A percentile compares a stretch with the other conserved stretches of the same genome.
Conservation (phyloP, 148 eudicot species). For the Talinum fruticosum region DNA sequence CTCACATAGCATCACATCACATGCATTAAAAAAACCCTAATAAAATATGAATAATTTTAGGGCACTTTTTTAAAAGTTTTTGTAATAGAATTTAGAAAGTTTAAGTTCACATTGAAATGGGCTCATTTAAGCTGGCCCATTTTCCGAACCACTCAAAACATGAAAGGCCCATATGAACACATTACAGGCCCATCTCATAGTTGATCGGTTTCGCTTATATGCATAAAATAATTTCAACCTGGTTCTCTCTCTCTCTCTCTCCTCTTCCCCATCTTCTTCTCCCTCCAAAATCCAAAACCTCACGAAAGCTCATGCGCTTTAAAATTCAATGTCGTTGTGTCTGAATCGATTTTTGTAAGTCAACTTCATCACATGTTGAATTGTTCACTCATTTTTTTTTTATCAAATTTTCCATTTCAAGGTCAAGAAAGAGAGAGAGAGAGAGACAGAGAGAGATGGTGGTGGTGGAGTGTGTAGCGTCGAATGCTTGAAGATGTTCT, state of each 20-base stretch:
- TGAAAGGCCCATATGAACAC: too few relatives aligned
- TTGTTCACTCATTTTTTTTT: not conserved
- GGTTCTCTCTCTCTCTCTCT: not conserved
- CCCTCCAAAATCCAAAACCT: not conserved
- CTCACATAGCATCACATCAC: too few relatives aligned
- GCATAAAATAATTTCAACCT: not conserved
- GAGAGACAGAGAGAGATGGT: not conserved
- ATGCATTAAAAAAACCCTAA: too few relatives aligned
- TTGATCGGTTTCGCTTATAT: too few relatives aligned
- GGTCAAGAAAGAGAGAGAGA: too few relatives aligned
- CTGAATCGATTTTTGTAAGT: not conserved
- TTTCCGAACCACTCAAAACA: too few relatives aligned
- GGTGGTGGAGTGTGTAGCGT: not conserved
- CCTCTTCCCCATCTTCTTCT: not conserved
- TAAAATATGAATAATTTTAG: too few relatives aligned
- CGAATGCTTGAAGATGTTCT: not conserved
- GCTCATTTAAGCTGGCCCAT: not conserved
- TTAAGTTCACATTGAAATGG: not conserved
- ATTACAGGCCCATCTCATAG: too few relatives aligned
- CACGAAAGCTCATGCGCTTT: not conserved
- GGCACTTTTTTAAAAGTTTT: too few relatives aligned
- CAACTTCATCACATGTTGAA: not conserved
- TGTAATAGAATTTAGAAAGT: too few relatives aligned
- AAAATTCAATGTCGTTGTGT: not conserved
- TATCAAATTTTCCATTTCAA: not conserved